A percentile compares a stretch with the other conserved stretches of the same genome.
Evolutionary conservation across 1,284 basidiomycete species (phyloP).

Genomic region (Moniliophthora roreri): DNA sequence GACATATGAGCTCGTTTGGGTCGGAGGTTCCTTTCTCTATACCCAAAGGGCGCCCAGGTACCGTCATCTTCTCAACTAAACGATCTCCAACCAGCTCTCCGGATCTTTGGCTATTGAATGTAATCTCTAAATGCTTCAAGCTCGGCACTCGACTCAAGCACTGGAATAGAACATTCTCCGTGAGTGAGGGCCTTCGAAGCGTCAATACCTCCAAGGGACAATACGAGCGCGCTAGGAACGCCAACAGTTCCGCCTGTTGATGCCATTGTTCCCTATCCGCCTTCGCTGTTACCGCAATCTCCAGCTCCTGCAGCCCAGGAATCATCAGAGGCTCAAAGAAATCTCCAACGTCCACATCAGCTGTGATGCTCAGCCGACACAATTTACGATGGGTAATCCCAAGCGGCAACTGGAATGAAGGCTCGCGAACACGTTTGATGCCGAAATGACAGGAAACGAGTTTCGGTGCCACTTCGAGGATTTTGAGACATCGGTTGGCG

Average conservation of each 20-base stretch:
- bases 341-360: not conserved
- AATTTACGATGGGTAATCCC: not conserved
- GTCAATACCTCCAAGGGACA: not conserved
- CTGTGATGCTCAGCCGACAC: not conserved
- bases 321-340: conserved; percentile 1
- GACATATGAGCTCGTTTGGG: conserved; percentile 1
- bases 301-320: conserved; percentile 5
- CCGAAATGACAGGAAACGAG: conserved; percentile 7
- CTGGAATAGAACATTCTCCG: not conserved
- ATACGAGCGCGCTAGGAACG: not conserved
- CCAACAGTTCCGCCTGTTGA: conserved; percentile 1
- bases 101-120: too few species aligned
- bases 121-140: too few species aligned
- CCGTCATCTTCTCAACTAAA: not conserved
- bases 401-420: not conserved
- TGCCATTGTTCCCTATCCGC: conserved; percentile 4
- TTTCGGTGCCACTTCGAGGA: not conserved
- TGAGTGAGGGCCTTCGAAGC: not conserved
- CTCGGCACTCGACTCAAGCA: too few species aligned
- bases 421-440: not conserved
- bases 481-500: conserved; percentile 1
- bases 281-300: not conserved
- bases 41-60: not conserved
- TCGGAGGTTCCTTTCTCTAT: too few species aligned
- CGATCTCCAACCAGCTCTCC: not conserved